Evolutionary conservation across 2,329 filamentous ascomycete species (phyloP), one percentile per base, ranked within the genome.

Genomic region (Diplodia seriata): DNA sequence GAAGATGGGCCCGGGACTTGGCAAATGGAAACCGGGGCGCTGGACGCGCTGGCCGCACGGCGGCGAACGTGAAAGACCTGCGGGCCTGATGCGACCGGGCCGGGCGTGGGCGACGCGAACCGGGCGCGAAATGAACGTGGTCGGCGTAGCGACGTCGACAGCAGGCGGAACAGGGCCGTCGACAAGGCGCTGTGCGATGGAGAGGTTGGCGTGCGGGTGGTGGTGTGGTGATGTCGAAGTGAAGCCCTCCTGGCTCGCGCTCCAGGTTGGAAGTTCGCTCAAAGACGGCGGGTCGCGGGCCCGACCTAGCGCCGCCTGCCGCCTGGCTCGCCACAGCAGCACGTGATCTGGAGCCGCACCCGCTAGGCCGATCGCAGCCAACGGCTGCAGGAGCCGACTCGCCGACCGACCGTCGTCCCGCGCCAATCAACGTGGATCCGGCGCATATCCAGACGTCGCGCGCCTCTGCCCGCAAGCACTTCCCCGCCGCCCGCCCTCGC

Each of bases 181-280:
- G 70, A 68, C 63, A 71, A 72, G 73, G 76, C 75, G 77, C 76
- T 68, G 49, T 74, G 59, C 76, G 74, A 74, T 75, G 72, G 71
- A 71, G 74, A 74, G 73, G 76, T 69, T 72, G 73, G 72, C 69
- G 70, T 68, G 74, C 50, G 57, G 66, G 57, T 68, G 66, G 57
- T 49, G 53, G 33, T 23, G 49, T 59, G 47, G 50, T 54, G 57
- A 38, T 55, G 56, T 49, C 31, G 40, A 57, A 55, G 64, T 43
- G 54, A 59, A 36, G 59, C 59, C 40, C 57, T 62, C 57, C 57
- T 62, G 57, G 57, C 56, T 29, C 20, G 38, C 51, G 50, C 63
- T 49, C 53, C 40, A 66, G 36, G 63, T 66, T 66, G 63, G 56
- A 56, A 47, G 43, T 47, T 47, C 43, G 53, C 56, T 66, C 63